These are phyloP conservation scores for Fagopyrum tataricum DNA, from an alignment of 148 eudicot genomes.

Conservation along the genomic window DNA sequence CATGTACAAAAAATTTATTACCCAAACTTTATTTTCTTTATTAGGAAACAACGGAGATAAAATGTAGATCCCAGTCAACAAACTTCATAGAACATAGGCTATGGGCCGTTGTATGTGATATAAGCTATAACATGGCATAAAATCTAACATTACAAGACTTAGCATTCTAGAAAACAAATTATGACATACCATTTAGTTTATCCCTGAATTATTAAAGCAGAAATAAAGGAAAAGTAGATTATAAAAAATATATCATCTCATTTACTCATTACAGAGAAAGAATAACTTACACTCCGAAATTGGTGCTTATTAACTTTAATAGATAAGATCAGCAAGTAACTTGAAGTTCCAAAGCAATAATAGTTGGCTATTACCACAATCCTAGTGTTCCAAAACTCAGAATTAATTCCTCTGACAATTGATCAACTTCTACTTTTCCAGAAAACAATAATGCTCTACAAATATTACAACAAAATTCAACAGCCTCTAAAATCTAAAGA, in stretches of 20 bases:
- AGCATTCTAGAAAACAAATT: not conserved
- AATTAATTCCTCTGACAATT: not conserved
- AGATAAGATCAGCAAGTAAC: not conserved
- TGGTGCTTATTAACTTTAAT: not conserved
- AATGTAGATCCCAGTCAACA: not conserved
- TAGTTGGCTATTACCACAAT: not conserved
- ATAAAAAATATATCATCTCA: not conserved
- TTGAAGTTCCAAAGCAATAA: not conserved
- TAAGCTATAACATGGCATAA: not conserved
- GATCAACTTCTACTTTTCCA: no score
- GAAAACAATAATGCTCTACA: no score
- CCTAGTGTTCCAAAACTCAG: not conserved
- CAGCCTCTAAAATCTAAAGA: not conserved
- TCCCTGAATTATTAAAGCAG: not conserved
- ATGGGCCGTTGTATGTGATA: not conserved
- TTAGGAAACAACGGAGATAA: not conserved
- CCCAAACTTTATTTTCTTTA: not conserved
- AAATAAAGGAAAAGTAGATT: not conserved
- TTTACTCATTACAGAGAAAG: not conserved
- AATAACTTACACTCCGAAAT: not conserved
- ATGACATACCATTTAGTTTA: not conserved
- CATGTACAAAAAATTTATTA: not conserved
- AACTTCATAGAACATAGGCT: not conserved
- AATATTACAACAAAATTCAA: not conserved
- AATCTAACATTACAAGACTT: not conserved